Conservation (phyloP, 2,329 filamentous ascomycete genomes). For the Calonectria pseudoreteaudii region DNA sequence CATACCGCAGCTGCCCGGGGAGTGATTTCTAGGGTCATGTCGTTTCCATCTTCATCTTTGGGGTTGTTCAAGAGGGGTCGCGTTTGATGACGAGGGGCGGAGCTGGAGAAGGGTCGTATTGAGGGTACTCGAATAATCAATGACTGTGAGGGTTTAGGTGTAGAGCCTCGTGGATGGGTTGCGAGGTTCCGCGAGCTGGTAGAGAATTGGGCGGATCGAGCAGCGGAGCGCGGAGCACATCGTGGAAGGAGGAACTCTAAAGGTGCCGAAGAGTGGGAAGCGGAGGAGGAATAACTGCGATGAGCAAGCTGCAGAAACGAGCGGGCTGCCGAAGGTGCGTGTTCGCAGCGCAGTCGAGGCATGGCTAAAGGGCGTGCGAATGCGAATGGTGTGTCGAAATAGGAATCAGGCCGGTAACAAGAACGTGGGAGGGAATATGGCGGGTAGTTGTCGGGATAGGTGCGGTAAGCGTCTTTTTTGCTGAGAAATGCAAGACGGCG, state of each 20-base stretch:
- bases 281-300: slow-evolving; percentile 46
- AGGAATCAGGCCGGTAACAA: neutral
- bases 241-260: slow-evolving; percentile 57
- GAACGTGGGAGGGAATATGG: neutral
- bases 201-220: slow-evolving; percentile 7
- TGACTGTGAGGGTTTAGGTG: neutral
- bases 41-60: slow-evolving; percentile 84
- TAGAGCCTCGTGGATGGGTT: neutral
- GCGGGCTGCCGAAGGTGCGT: slow-evolving; percentile 52
- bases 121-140: slow-evolving; percentile 18
- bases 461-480: slow-evolving; percentile 33
- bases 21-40: slow-evolving; percentile 86
- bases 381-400: neutral
- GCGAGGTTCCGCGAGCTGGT: neutral
- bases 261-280: slow-evolving; percentile 40
- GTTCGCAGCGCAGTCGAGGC: slow-evolving; percentile 52
- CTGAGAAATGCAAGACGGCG: slow-evolving; percentile 45
- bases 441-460: slow-evolving; percentile 17
- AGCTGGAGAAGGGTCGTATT: slow-evolving; percentile 52
- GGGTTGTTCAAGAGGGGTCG: slow-evolving; percentile 76
- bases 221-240: slow-evolving; percentile 30
- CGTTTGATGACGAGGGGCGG: slow-evolving; percentile 55
- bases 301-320: slow-evolving; percentile 57
- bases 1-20: slow-evolving; percentile 82
- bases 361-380: slow-evolving; percentile 38